Base-by-base conservation (phyloP, 306 rosid species). In the Leucaena leucocephala region DNA sequence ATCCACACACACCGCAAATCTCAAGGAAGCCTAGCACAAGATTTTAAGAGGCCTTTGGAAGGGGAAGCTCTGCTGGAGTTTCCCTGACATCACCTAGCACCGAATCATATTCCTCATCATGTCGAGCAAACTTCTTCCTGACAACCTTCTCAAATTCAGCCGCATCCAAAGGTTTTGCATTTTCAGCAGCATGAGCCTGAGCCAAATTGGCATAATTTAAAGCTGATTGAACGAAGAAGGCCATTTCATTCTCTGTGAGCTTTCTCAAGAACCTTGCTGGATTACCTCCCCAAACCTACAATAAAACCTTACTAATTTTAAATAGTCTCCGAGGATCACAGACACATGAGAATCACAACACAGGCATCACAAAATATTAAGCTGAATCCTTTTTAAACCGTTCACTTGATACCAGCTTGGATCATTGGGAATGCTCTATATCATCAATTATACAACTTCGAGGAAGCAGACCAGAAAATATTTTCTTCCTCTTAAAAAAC, bases 201-300 rank as follows among this genome's bases (percentile, higher is more conserved):
- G 98, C 97, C 89, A 92, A 85, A 85, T 76, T 91, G 89, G 97
- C 65, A 81, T 95, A 95, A 49, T 95, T 93, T 62, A 86, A 8
- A 79, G 98, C 98, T 2, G 96, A 95, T 77, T 95, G 97, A 76
- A 93, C 86, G 74, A 95, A 87, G 87, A 92, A 95, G 72, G 94
- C 82, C 85, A 90, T 90, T 90, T 95, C 99, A 22, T 95, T 91
- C 83, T 95, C 94, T 5, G 97, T 87, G 38, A 95, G 98, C 90
- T 90, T 95, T 86, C 99, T 91, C 85, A 93, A 84, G 86, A 92
- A 93, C 87, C 83, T 92, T 54, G 99, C 98, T 2, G 99, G 99
- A 79, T 93, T 95, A 52, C 99, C 99, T 76, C 96, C 99, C 98
- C 98, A 94, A 64, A 92, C 94, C 98, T 94, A 85, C 72, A 76